These are phyloP conservation scores for Colletotrichum caudatum DNA, from an alignment of 2,329 filamentous ascomycete species.

Conservation along the genomic window DNA sequence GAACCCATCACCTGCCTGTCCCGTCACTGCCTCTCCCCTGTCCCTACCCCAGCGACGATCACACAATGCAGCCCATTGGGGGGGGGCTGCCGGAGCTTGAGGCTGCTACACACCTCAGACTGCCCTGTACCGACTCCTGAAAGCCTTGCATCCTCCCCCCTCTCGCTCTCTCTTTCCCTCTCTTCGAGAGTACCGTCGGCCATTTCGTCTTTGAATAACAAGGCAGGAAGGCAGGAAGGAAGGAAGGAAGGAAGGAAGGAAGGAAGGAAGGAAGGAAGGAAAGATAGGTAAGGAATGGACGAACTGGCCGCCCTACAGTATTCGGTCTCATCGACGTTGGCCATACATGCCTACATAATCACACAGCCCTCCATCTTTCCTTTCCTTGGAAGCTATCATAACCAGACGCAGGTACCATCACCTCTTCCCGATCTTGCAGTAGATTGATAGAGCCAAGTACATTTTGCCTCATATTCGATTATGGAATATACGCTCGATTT, in stretches of 20 bases:
- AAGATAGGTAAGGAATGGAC: constrained; percentile 5
- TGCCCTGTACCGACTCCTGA: constrained; percentile 18
- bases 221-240: not conserved
- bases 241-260: not conserved
- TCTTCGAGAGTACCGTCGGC: not conserved
- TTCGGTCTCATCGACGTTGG: constrained; percentile 1
- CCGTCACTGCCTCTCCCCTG: constrained; percentile 2
- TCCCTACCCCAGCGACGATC: constrained; percentile 29
- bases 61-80: constrained; percentile 30
- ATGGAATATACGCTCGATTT: not conserved
- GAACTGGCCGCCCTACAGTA: not conserved
- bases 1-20: not conserved
- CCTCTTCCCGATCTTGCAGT: not conserved
- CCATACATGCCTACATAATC: not conserved
- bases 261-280: not conserved
- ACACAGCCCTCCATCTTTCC: not conserved
- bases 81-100: constrained; percentile 16
- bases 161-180: not conserved
- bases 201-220: not conserved
- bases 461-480: not conserved
- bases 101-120: constrained; percentile 40
- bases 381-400: not conserved
- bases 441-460: not conserved
- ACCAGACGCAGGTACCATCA: not conserved
- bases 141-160: not conserved